Evolutionary conservation across 768 basidiomycete species (phyloP).

Genomic region (Boletus fagicola): DNA sequence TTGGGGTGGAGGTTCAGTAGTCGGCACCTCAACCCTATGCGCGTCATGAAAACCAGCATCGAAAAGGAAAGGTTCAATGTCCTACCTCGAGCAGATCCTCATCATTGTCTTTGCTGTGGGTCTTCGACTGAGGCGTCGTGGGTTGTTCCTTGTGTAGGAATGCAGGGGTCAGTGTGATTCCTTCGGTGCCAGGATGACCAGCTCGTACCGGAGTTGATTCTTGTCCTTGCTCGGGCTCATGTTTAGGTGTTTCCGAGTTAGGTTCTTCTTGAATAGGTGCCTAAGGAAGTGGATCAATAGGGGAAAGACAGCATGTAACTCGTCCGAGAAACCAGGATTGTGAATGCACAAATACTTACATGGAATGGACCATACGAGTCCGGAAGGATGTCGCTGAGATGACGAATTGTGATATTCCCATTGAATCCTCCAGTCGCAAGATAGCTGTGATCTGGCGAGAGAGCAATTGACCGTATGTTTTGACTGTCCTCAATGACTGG

Average conservation of each 20-base stretch:
- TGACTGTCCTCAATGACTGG: neutral
- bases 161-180: neutral
- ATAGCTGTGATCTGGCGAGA: neutral
- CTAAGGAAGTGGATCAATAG: neutral
- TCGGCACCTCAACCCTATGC: neutral
- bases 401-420: neutral
- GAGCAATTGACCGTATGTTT: neutral
- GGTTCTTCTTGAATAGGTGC: no score
- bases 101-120: neutral
- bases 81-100: neutral
- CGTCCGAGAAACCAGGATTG: neutral
- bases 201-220: neutral
- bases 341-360: neutral
- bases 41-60: neutral
- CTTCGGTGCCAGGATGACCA: neutral
- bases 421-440: neutral
- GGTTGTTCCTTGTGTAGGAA: neutral
- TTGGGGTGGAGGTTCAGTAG: neutral
- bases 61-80: neutral
- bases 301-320: neutral
- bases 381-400: neutral
- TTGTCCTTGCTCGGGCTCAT: no score
- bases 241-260: no score
- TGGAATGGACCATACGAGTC: conserved; percentile 2
- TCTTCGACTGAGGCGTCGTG: neutral